Percentiles rank a stretch among this genome's conserved stretches.
Evolutionary conservation across 805 yeast genomes (phyloP).

Genomic region (Lipomyces starkeyi): DNA sequence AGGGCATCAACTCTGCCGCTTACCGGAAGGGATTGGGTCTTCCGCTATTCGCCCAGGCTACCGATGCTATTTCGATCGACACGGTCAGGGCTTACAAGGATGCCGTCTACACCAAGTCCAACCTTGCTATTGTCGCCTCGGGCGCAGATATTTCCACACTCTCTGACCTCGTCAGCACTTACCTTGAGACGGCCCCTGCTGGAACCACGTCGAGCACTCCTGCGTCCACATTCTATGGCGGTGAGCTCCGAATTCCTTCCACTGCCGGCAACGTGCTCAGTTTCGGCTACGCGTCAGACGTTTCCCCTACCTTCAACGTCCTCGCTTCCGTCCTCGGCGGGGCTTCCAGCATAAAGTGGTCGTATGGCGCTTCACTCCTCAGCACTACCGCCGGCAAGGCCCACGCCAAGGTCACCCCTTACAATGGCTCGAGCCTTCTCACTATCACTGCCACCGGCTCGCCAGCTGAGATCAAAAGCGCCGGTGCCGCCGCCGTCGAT

Average conservation of each 20-base stretch:
- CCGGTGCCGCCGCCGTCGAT: conserved; percentile 53
- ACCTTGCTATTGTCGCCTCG: conserved; percentile 71
- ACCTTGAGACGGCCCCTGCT: conserved; percentile 57
- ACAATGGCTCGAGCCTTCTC: conserved; percentile 82
- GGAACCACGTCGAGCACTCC: conserved; percentile 58
- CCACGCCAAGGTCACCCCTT: conserved; percentile 60
- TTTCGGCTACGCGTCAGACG: conserved; percentile 78
- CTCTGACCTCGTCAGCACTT: conserved; percentile 66
- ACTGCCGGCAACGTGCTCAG: conserved; percentile 73
- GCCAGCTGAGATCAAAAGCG: conserved; percentile 63
- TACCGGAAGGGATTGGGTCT: conserved; percentile 90
- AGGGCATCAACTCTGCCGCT: conserved; percentile 76
- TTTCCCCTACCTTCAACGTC: conserved; percentile 69
- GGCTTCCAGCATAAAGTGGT: conserved; percentile 59
- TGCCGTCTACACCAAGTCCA: conserved; percentile 69
- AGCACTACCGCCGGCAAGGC: conserved; percentile 53
- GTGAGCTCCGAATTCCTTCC: conserved; percentile 67
- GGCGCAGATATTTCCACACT: conserved; percentile 79
- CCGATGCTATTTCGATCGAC: conserved; percentile 60
- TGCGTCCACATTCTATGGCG: conserved; percentile 58
- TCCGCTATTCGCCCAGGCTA: conserved; percentile 76
- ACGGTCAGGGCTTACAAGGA: conserved; percentile 72
- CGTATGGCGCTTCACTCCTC: conserved; percentile 57
- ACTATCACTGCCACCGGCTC: conserved; percentile 68
- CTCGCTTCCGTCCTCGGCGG: conserved; percentile 69